Evolutionary conservation across 352 stramenopile genomes (phyloP), one percentile per base, ranked within the genome.

Genomic region (Pythium insidiosum): DNA sequence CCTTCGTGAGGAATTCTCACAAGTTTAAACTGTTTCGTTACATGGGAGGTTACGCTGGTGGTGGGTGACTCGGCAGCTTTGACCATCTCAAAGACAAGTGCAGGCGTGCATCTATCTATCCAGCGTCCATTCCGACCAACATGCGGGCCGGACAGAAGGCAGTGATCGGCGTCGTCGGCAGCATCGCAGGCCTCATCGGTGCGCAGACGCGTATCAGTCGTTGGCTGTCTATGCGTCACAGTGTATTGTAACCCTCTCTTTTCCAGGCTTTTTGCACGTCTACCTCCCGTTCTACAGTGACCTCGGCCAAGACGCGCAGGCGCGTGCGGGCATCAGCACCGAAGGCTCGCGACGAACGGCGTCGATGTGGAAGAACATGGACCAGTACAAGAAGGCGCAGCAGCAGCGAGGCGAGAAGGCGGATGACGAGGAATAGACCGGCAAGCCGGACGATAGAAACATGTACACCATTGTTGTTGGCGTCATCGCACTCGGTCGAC

Each of bases 331-430:
- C 34, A 48, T 56, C 29, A 30, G 35, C 31, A 19, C 23, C 11
- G 38, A 46, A 15, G 19, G 19, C 21, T 40, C 20, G 18, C n/a
- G 36, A 18, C 61, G 46, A 15, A 60, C 56, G 23, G 54, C 61
- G 34, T 71, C 61, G 3, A 71, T 71, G 61, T 71, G 61, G 61
- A 71, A 71, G 50, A 71, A 71, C 44, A 65, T 71, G 57, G 55
- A 66, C 29, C 47, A 47, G 38, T 25, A 43, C 20, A 54, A 54
- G 38, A 31, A 43, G 30, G 18, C 25, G 11, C 37, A 54, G 38
- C 22, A 15, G 13, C 39, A 45, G n/a, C n/a, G n/a, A 29, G 4
- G 6, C 16, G 5, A 37, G 41, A 15, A 52, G 25, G 18, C 24
- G 22, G 26, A 51, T n/a, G 16, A 40, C 13, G 36, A 53, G 20